Percentiles rank a stretch among this genome's conserved stretches.
These are phyloP conservation scores for Magnaporthiopsis incrustans DNA, from an alignment of 2,329 filamentous ascomycete genomes.

Conservation along the genomic window DNA sequence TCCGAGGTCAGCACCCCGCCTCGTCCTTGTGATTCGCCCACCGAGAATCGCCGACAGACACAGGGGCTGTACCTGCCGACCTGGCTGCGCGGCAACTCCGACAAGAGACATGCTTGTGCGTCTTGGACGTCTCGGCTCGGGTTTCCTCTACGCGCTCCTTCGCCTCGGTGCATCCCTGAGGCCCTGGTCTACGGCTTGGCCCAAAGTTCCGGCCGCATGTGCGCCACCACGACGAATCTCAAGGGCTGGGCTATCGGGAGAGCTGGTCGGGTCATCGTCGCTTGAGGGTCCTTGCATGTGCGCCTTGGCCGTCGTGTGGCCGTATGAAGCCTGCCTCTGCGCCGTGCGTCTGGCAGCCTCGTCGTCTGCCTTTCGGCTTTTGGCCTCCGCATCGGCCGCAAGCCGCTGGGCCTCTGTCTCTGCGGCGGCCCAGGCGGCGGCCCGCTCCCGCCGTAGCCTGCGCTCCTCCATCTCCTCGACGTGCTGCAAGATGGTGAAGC, in stretches of 20 bases:
- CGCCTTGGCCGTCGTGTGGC: background rate
- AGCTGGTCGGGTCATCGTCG: background rate
- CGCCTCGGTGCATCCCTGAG: background rate
- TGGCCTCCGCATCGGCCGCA: background rate
- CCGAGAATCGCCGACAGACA: too few relatives aligned
- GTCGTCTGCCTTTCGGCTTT: background rate
- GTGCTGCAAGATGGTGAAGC: conserved; percentile 3
- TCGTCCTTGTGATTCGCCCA: too few relatives aligned
- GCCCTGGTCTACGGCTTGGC: background rate
- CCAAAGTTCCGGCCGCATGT: background rate
- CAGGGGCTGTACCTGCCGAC: too few relatives aligned
- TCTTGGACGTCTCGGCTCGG: too few relatives aligned
- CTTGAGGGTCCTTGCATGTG: background rate
- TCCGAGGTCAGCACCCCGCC: too few relatives aligned
- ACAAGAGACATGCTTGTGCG: too few relatives aligned
- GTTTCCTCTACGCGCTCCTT: background rate
- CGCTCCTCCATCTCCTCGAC: conserved; percentile 5
- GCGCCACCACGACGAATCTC: background rate
- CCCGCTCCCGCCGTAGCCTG: conserved; percentile 1
- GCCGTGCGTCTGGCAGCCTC: background rate
- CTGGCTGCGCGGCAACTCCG: background rate
- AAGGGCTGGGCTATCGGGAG: background rate
- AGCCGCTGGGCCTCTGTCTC: background rate
- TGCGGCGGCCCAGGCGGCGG: background rate
- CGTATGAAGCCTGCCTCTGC: background rate